Evolutionary conservation across 2,329 filamentous ascomycete genomes (phyloP).

Genomic region (Exophiala alcalophila): DNA sequence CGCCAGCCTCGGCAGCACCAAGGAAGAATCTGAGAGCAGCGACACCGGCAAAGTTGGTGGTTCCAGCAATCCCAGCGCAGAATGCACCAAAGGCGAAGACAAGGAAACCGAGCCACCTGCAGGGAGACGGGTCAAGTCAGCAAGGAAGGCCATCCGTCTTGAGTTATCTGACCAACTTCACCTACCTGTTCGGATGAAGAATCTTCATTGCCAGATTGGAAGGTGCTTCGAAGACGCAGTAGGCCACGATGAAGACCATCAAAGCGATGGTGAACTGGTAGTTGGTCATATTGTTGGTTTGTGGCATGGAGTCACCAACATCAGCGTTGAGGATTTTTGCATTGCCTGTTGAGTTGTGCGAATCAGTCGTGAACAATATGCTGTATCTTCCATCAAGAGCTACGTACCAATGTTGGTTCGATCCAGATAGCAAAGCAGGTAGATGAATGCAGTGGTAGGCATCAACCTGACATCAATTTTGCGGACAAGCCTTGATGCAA

Average conservation of each 20-base stretch:
- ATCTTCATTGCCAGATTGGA: conserved; percentile 39
- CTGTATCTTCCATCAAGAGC: not conserved
- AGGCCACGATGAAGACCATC: conserved; percentile 55
- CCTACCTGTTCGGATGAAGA: conserved; percentile 2
- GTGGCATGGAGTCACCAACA: conserved; percentile 38
- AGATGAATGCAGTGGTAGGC: conserved; percentile 25
- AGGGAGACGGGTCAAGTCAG: conserved; percentile 11
- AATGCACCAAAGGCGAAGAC: conserved; percentile 33
- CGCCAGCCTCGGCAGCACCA: conserved; percentile 53
- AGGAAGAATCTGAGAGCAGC: conserved; percentile 51
- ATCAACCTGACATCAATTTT: conserved; percentile 9
- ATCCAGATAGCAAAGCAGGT: conserved; percentile 37
- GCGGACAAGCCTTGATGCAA: not conserved
- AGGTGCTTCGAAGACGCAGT: conserved; percentile 52
- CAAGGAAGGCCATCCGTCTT: not conserved
- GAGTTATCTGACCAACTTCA: not conserved
- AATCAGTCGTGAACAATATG: conserved; percentile 28
- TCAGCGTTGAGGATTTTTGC: conserved; percentile 41
- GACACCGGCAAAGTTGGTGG: conserved; percentile 49
- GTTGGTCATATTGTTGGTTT: conserved; percentile 35
- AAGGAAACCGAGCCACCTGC: conserved; percentile 40
- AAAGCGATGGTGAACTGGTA: conserved; percentile 51
- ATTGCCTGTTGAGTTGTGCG: conserved; percentile 30
- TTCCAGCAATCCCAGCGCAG: conserved; percentile 48
- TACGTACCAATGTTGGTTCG: conserved; percentile 34